Evolutionary conservation across 441 rosid genomes (phyloP).

Genomic region (Viola pubescens): DNA sequence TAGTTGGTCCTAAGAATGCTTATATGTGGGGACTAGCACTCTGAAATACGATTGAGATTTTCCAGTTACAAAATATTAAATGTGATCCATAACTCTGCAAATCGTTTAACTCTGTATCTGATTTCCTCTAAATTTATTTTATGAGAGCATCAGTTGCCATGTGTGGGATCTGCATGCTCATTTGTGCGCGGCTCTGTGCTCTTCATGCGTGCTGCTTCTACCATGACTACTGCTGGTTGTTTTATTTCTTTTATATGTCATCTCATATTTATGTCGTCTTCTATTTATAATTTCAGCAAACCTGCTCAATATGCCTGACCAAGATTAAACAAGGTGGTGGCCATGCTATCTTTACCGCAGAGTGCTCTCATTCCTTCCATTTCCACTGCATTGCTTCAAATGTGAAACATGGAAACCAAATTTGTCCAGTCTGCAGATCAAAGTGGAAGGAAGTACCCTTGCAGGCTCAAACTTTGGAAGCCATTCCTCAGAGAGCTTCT

Average conservation of each 20-base stretch:
- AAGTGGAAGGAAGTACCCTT: conserved; percentile 89
- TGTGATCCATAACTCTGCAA: neutral
- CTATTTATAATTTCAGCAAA: conserved; percentile 38
- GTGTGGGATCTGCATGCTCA: neutral
- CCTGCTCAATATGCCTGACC: conserved; percentile 79
- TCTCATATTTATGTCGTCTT: neutral
- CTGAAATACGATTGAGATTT: neutral
- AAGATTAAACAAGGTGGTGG: conserved; percentile 82
- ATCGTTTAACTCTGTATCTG: neutral
- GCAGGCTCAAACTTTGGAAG: conserved; percentile 52
- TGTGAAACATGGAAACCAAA: conserved; percentile 82
- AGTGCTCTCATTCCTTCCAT: conserved; percentile 90
- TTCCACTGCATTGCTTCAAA: conserved; percentile 87
- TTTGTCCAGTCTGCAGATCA: conserved; percentile 82
- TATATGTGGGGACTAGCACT: neutral
- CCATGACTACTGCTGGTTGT: neutral
- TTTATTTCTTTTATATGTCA: neutral
- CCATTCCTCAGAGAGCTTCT: conserved; percentile 30
- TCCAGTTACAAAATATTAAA: neutral
- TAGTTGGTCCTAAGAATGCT: neutral
- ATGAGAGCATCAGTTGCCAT: neutral
- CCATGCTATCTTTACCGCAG: conserved; percentile 87
- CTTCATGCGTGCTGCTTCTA: neutral
- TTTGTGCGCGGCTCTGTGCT: neutral
- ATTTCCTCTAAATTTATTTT: neutral